Percentiles rank a stretch among this genome's conserved stretches.
Conservation (phyloP, 257 asterid species). For the Ilex asprella region DNA sequence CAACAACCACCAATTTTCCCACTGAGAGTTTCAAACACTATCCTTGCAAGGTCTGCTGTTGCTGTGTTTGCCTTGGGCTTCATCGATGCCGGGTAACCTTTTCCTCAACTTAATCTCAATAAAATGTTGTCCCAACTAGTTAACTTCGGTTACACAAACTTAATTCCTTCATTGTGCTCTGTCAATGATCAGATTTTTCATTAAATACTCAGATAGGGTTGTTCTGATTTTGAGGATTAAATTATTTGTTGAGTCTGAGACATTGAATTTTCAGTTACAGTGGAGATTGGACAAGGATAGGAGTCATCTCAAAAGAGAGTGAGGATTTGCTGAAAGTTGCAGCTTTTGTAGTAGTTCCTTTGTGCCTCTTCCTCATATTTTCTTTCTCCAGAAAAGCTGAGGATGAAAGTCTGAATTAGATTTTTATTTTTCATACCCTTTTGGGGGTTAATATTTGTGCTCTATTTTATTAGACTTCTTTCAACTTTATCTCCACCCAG, state of each 20-base stretch:
- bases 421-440: too few relatives aligned
- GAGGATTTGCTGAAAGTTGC: neutral
- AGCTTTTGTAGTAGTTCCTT: constrained; percentile 4
- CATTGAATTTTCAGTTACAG: neutral
- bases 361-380: constrained; percentile 1
- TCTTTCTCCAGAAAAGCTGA: constrained; percentile 1
- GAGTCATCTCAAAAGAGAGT: neutral
- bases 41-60: neutral
- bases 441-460: too few relatives aligned
- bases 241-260: too few relatives aligned
- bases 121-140: too few relatives aligned
- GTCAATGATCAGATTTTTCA: too few relatives aligned
- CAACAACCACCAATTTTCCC: neutral
- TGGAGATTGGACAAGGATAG: constrained; percentile 1
- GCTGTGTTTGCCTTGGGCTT: neutral
- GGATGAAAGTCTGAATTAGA: neutral
- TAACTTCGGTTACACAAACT: too few relatives aligned
- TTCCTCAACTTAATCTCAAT: too few relatives aligned
- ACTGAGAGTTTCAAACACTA: neutral
- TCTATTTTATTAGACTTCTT: too few relatives aligned
- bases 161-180: too few relatives aligned
- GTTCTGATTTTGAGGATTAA: too few relatives aligned
- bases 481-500: too few relatives aligned
- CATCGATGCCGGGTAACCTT: neutral
- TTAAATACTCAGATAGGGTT: too few relatives aligned